A percentile compares a stretch with the other conserved stretches of the same genome.
Evolutionary conservation across 108 stramenopile species (phyloP).

Genomic region (Pseudonitzschia multiseries): DNA sequence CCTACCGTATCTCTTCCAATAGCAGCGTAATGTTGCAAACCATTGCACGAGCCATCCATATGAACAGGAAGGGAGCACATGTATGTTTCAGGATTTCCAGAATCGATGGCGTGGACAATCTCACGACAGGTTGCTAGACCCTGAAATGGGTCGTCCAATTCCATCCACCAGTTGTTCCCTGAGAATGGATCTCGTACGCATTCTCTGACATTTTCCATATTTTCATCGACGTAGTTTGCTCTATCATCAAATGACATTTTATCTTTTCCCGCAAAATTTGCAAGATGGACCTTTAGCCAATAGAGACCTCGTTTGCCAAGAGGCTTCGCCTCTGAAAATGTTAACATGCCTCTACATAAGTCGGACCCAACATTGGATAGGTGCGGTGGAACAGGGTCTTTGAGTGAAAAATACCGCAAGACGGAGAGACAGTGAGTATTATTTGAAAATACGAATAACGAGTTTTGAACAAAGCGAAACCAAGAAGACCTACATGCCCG

Average conservation of each 20-base stretch:
- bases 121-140: slow-evolving; percentile 97
- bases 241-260: slow-evolving; percentile 95
- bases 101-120: slow-evolving; percentile 88
- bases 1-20: slow-evolving; percentile 96
- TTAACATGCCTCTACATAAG: slow-evolving; percentile 92
- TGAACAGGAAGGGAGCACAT: slow-evolving; percentile 92
- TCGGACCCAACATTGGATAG: slow-evolving; percentile 97
- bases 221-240: slow-evolving; percentile 83
- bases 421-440: background rate
- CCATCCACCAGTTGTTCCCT: slow-evolving; percentile 89
- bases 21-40: slow-evolving; percentile 99
- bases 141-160: slow-evolving; percentile 96
- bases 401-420: background rate
- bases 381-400: slow-evolving; percentile 96
- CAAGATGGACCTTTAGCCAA: slow-evolving; percentile 98
- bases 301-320: slow-evolving; percentile 89
- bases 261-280: slow-evolving; percentile 94
- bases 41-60: slow-evolving; percentile 99
- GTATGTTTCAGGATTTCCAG: slow-evolving; percentile 86
- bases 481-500: slow-evolving; percentile 54
- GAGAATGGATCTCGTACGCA: slow-evolving; percentile 85
- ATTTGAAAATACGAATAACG: background rate
- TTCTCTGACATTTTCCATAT: slow-evolving; percentile 84
- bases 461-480: background rate
- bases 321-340: slow-evolving; percentile 87